A percentile compares a stretch with the other conserved stretches of the same genome.
These are phyloP conservation scores for Colletotrichum sp. DNA, from an alignment of 2,329 filamentous ascomycete species.

Conservation along the genomic window DNA sequence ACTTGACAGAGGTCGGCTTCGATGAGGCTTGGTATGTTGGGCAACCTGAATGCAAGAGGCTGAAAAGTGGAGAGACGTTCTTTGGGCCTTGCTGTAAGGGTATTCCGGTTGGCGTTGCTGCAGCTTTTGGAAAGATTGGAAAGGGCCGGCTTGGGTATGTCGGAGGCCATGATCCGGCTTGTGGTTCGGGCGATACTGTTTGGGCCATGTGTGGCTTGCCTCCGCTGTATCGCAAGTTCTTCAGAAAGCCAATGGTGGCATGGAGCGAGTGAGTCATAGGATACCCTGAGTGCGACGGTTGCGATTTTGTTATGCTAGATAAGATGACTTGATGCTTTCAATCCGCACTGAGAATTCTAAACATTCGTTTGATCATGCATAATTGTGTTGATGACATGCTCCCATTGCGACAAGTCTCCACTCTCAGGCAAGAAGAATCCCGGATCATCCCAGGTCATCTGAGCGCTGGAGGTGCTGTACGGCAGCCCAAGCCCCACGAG, in stretches of 20 bases:
- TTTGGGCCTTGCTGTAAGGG: not conserved
- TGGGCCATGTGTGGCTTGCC: not conserved
- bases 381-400: slow-evolving; percentile 12
- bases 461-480: slow-evolving; percentile 13
- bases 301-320: rapidly evolving
- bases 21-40: not conserved
- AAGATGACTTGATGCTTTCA: not conserved
- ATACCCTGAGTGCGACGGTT: rapidly evolving
- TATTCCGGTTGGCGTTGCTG: not conserved
- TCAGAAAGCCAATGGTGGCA: not conserved
- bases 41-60: not conserved
- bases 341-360: not conserved
- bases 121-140: not conserved
- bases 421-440: slow-evolving; percentile 3
- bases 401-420: slow-evolving; percentile 10
- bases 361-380: slow-evolving; percentile 7
- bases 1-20: not conserved
- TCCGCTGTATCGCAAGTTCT: not conserved
- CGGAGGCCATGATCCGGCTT: not conserved
- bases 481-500: not conserved
- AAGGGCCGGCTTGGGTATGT: not conserved
- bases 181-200: not conserved
- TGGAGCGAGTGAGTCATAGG: not conserved
- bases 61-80: not conserved
- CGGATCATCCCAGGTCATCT: slow-evolving; percentile 16